phyloP scores from a whole-genome alignment of 2,329 filamentous ascomycete genomes.

The Allantophomopsis lycopodina region DNA sequence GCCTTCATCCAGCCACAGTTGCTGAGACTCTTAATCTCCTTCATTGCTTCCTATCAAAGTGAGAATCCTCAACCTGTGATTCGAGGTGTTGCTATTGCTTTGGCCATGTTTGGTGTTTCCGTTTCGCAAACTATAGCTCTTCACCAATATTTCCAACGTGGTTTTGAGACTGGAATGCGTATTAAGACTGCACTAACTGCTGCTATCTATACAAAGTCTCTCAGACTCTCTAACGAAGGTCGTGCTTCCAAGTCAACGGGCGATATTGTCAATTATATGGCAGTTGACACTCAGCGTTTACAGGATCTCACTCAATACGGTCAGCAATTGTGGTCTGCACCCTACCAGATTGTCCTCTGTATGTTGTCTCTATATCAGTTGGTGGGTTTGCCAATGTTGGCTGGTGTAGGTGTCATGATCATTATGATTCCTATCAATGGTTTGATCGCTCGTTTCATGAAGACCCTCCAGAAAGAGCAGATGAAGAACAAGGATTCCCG shows the following conservation, averaged over 20 bases:
- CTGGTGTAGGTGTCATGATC: constrained; percentile 88
- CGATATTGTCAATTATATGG: constrained; percentile 99
- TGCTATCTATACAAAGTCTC: constrained; percentile 83
- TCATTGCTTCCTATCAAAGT: constrained; percentile 63
- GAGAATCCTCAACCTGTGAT: constrained; percentile 60
- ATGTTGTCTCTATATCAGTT: constrained; percentile 93
- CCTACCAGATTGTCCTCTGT: constrained; percentile 90
- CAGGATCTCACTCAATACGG: constrained; percentile 93
- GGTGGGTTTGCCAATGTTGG: constrained; percentile 91
- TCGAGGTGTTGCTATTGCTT: constrained; percentile 72
- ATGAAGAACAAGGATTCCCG: constrained; percentile 99
- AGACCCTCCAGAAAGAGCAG: constrained; percentile 84
- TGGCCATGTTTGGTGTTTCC: constrained; percentile 86
- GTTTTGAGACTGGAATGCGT: constrained; percentile 93
- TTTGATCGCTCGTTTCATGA: constrained; percentile 84
- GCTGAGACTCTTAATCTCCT: constrained; percentile 69
- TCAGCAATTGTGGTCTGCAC: constrained; percentile 91
- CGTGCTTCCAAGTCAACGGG: constrained; percentile 80
- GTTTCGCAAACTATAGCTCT: constrained; percentile 78
- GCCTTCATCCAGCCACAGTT: constrained; percentile 89
- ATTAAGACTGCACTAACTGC: constrained; percentile 86
- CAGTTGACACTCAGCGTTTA: constrained; percentile 88
- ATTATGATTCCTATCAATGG: constrained; percentile 96
- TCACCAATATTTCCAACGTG: constrained; percentile 93
- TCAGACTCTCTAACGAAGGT: constrained; percentile 86